A percentile compares a stretch with the other conserved stretches of the same genome.
These are phyloP conservation scores for Pelargonium australe DNA, from an alignment of 441 rosid species.

Conservation along the genomic window DNA sequence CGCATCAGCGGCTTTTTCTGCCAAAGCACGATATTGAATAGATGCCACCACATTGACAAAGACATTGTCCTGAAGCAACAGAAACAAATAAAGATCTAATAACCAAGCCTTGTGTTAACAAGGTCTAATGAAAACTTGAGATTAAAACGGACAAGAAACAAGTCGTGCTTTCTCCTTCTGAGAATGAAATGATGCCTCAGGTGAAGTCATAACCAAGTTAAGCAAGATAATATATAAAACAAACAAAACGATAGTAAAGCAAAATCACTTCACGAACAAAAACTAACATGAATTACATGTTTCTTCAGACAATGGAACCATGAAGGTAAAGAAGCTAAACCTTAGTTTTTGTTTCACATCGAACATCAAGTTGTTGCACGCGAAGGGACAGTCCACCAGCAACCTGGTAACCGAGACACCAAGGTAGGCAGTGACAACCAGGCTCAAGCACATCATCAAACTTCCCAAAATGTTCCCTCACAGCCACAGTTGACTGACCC, in stretches of 20 bases:
- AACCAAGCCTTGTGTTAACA: background rate
- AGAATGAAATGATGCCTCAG: too few species aligned
- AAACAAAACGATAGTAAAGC: background rate
- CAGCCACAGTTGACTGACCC: slow-evolving; percentile 32
- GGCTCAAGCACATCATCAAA: slow-evolving; percentile 33
- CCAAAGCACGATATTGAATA: slow-evolving; percentile 61
- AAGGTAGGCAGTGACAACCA: slow-evolving; percentile 36
- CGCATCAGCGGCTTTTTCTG: slow-evolving; percentile 54
- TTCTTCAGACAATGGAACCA: background rate
- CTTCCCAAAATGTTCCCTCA: slow-evolving; percentile 34
- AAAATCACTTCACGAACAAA: too few species aligned
- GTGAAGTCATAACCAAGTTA: too few species aligned
- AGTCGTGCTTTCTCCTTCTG: background rate
- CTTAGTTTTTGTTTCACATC: slow-evolving; percentile 47
- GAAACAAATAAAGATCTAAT: too few species aligned
- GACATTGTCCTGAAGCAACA: slow-evolving; percentile 52
- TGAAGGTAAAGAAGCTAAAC: slow-evolving; percentile 10
- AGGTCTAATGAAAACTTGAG: background rate
- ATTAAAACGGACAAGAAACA: background rate
- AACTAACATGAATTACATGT: background rate
- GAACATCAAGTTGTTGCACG: slow-evolving; percentile 45
- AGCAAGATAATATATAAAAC: too few species aligned
- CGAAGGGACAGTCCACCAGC: slow-evolving; percentile 34
- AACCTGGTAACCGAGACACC: slow-evolving; percentile 29
- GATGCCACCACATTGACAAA: slow-evolving; percentile 78